Base-by-base conservation (phyloP, 768 basidiomycete genomes). In the Russula emetica region DNA sequence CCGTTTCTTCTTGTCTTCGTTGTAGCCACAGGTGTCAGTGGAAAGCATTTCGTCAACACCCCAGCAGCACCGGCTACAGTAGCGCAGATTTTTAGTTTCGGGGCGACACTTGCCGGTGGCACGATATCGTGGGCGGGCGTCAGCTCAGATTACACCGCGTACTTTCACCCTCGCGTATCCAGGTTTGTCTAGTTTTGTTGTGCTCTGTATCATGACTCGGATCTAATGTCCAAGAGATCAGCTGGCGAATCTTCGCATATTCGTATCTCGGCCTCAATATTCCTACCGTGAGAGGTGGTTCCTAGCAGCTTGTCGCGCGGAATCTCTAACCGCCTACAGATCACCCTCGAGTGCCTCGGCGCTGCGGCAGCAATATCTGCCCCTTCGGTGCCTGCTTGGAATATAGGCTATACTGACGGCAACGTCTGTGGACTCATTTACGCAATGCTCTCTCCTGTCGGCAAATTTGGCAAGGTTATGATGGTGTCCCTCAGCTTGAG, bases 121-220 rank as follows among this genome's bases (percentile, higher is more conserved):
- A 80, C 85, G 3, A 79, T 92, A 64, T 83, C 85, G 0, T 92
- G 78, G 67, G 78, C 83, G 2, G 73, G 81, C 0, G 71, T 91
- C 64, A 80, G 82, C 18, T 85, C 87, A 6, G 92, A 94, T 69
- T 92, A 88, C 70, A 86, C 88, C 11, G 84, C 78, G 60, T 92
- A 92, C 72, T 86, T 83, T 71, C 75, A 76, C 13, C 80, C 84
- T 0, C 74, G 78, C 9, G 84, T 84, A 8, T 78, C 87, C 0
- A 83, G 83, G 86, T 85, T 63, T 36, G 75, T 28, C 36, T 20
- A 5, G 52, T 54, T 18, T 13, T 36, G 5, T 38, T 42, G n/a
- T 32, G 5, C 11, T n/a, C 34, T 6, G 8, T 38, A 34, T 18
- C 8, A 14, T 2, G 26, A n/a, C n/a, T n/a, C n/a, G n/a, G n/a